phyloP scores from a whole-genome alignment of 2,329 filamentous ascomycete genomes.

The Clarireedia sp. region DNA sequence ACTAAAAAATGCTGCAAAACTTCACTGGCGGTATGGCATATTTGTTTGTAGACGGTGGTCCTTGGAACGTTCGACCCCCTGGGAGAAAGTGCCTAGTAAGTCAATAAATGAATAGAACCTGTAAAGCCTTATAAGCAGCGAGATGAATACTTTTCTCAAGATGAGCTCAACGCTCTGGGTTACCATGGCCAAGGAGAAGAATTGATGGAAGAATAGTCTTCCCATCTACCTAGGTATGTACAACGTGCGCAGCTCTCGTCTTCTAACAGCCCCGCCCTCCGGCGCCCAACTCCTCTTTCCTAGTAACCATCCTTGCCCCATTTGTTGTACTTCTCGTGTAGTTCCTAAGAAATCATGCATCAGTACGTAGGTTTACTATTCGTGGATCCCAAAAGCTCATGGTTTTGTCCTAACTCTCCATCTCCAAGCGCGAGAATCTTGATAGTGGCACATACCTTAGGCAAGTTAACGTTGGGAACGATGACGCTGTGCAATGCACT shows the following conservation, averaged over 20 bases:
- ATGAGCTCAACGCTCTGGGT: no score
- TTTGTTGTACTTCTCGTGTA: constrained; percentile 99
- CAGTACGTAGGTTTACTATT: constrained; percentile 7
- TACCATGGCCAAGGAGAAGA: not conserved
- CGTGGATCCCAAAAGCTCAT: not conserved
- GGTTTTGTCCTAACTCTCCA: not conserved
- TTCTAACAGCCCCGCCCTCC: not conserved
- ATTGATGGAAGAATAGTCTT: not conserved
- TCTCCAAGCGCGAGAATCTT: not conserved
- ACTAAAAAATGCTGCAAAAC: no score
- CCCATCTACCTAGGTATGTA: constrained; percentile 22
- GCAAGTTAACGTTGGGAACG: constrained; percentile 85
- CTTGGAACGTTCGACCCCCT: no score
- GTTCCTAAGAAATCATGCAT: constrained; percentile 45
- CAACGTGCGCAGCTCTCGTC: constrained; percentile 14
- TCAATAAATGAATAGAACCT: no score
- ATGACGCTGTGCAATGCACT: constrained; percentile 93
- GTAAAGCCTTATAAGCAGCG: no score
- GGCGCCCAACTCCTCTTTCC: constrained; percentile 24
- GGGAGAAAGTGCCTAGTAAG: no score
- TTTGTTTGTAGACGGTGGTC: no score
- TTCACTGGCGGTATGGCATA: no score
- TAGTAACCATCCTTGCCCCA: constrained; percentile 90
- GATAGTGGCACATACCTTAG: constrained; percentile 56
- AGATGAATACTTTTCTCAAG: no score